Conservation (phyloP, 352 stramenopile species). For the Phytophthora cactorum region DNA sequence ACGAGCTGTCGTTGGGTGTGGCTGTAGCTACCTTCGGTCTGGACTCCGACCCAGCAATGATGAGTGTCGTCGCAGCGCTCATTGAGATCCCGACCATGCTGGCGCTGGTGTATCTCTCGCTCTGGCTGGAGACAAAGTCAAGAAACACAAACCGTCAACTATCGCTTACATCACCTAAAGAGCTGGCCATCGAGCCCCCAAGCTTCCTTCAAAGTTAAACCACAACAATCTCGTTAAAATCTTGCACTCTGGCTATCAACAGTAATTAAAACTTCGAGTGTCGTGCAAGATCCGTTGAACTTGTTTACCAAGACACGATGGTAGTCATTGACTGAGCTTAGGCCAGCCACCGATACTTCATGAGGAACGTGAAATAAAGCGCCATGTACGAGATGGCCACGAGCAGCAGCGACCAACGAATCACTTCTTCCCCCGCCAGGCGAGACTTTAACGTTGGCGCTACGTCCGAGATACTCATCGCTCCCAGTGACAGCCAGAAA, state of each 20-base stretch:
- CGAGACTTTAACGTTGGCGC: constrained; percentile 40
- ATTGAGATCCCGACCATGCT: constrained; percentile 60
- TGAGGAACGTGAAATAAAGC: constrained; percentile 58
- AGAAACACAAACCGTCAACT: background rate
- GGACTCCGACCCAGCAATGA: constrained; percentile 67
- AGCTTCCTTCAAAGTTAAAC: background rate
- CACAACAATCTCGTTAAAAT: background rate
- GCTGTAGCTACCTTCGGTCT: constrained; percentile 73
- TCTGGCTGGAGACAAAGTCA: constrained; percentile 21
- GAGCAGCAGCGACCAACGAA: constrained; percentile 48
- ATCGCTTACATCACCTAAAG: constrained; percentile 1
- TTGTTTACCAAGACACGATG: background rate
- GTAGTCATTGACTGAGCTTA: constrained; percentile 7
- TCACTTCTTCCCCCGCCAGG: constrained; percentile 50
- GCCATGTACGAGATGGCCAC: constrained; percentile 57
- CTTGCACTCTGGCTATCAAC: background rate
- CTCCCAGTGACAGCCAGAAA: constrained; percentile 61
- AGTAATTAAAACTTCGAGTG: too few species aligned
- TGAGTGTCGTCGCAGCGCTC: constrained; percentile 51
- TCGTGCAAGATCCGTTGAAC: too few species aligned
- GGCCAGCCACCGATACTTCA: constrained; percentile 66
- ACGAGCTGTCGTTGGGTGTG: constrained; percentile 76
- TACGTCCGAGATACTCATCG: constrained; percentile 57
- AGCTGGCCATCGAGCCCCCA: constrained; percentile 19
- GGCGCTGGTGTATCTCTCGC: constrained; percentile 36